Base-by-base conservation (phyloP, 345 rosid genomes). In the Chamaenerion angustifolium region DNA sequence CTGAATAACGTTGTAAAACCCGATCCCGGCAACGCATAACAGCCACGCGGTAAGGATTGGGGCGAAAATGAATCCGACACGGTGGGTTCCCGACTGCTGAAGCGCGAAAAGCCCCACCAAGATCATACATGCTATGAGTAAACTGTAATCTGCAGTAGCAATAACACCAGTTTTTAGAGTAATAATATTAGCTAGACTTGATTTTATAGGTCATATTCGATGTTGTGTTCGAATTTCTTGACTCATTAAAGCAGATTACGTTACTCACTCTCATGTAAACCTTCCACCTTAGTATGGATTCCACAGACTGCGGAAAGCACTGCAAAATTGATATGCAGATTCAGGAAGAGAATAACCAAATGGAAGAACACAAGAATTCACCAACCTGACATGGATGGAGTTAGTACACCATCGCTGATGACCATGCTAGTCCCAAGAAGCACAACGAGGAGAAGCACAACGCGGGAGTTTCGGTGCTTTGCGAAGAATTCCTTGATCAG, bases 301-400 rank as follows among this genome's bases (percentile, higher is more conserved):
- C 89, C 94, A 16, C 84, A 79, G 63, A 85, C 94, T 46, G 94
- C 94, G 55, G 89, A 79, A 57, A 76, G 84, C 64, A 85, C 94
- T 84, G 77, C 63, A 64, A 74, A 45, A 2, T 23, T 5, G n/a
- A n/a, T n/a, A n/a, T n/a, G n/a, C n/a, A n/a, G n/a, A n/a, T n/a
- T n/a, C n/a, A n/a, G n/a, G n/a, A n/a, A n/a, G 27, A 5, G 27
- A 23, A 23, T 23, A 41, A 48, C 27, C 2, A 23, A 23, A 23
- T 23, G 27, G 27, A 23, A 40, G 55, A 60, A 60, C 12, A 25
- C 16, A 49, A 18, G 14, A 46, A 6, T 17, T 5, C 2, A n/a
- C n/a, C n/a, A n/a, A n/a, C 97, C 80, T 65, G 95, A 89, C 53
- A 89, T 85, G 49, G 97, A 73, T 52, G 97, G 90, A 54, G 98